Evolutionary conservation across 1,284 basidiomycete species (phyloP).

Genomic region (Phellinidium pouzarii): DNA sequence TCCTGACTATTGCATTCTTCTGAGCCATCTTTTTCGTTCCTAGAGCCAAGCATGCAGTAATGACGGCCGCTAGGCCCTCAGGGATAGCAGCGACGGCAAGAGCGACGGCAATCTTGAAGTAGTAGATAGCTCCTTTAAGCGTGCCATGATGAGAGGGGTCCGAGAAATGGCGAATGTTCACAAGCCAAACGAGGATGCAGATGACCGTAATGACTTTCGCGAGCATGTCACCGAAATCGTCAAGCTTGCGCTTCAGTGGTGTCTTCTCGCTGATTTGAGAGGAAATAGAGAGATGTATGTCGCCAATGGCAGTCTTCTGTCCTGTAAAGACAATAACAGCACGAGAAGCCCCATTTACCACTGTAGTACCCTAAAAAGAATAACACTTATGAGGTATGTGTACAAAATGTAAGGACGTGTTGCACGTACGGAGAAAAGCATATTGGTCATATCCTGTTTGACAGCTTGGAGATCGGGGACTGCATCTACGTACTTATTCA

Average conservation of each 20-base stretch:
- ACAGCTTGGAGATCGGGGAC: conserved; percentile 74
- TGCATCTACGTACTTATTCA: conserved; percentile 67
- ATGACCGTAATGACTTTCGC: conserved; percentile 96
- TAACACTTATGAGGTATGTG: background rate
- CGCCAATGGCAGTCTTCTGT: conserved; percentile 82
- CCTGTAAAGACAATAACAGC: conserved; percentile 88
- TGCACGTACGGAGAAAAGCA: conserved; percentile 75
- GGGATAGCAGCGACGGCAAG: conserved; percentile 95
- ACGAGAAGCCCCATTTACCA: conserved; percentile 82
- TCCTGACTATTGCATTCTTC: conserved; percentile 93
- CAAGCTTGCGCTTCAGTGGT: conserved; percentile 89
- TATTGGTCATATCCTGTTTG: conserved; percentile 95
- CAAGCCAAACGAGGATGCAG: conserved; percentile 91
- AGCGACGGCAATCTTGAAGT: conserved; percentile 97
- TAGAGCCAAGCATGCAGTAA: conserved; percentile 92
- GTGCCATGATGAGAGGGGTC: conserved; percentile 86
- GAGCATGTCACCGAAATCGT: conserved; percentile 93
- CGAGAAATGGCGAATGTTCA: conserved; percentile 91
- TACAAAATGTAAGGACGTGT: background rate
- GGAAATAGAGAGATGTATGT: conserved; percentile 91
- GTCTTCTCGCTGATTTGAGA: conserved; percentile 90
- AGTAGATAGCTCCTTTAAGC: conserved; percentile 91
- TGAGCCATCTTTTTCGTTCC: conserved; percentile 98
- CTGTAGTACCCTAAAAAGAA: conserved; percentile 74
- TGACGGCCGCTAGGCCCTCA: conserved; percentile 91